Base-by-base conservation (phyloP, 176 grass and related monocot species). In the Paspalum vaginatum region DNA sequence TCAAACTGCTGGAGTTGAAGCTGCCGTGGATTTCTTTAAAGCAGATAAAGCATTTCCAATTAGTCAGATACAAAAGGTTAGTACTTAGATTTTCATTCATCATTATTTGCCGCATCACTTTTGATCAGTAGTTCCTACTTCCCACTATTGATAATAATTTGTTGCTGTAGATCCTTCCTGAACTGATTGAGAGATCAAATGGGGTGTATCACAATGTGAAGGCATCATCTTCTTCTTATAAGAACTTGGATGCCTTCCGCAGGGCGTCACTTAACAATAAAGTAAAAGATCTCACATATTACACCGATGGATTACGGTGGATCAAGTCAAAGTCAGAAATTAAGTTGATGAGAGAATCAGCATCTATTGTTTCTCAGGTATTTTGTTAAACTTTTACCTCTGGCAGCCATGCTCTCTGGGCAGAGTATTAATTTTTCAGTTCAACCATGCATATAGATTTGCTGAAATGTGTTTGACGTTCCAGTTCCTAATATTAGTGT, bases 291-390 rank as follows among this genome's bases (percentile, higher is more conserved):
- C 51, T 95, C 79, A 64, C 82, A 51, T 14, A 11, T 40, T 98
- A 88, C 78, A 98, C 90, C 45, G 88, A 95, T 71, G 88, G 95
- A 85, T 74, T 98, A 21, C 84, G 92, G 56, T 98, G 96, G 96
- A 71, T 93, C 64, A 98, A 98, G 55, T 95, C 95, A 69, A 65
- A 85, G 72, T 89, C 92, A 0, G 95, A 98, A 85, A 64, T 93
- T 62, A 87, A 78, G 66, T 87, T 98, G 64, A 95, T 98, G 92
- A 91, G 86, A 58, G 86, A 91, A 89, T 98, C 92, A 12, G 95
- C 92, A 82, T 93, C 95, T 55, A 93, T 95, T 62, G 95, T 91
- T 61, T 94, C 92, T 66, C 92, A 98, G 92, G 92, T 98, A 85
- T 64, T 85, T 70, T 43, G 15, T 40, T 81, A 27, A 64, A 53